Percentiles rank a stretch among this genome's conserved stretches.
These are phyloP conservation scores for Suillus subaureus DNA, from an alignment of 768 basidiomycete genomes.

Conservation along the genomic window DNA sequence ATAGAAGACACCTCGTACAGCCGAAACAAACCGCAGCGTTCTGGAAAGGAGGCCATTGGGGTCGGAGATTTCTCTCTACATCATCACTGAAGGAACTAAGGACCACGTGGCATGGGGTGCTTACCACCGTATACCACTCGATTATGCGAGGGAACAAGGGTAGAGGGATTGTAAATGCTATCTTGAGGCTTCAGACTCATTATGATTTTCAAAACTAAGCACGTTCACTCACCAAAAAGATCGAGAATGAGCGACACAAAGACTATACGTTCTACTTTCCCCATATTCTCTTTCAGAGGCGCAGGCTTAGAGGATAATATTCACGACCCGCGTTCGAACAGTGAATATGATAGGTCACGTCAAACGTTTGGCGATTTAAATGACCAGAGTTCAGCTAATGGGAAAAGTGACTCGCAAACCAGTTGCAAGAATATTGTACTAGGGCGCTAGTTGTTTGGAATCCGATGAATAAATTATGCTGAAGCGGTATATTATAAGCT, in stretches of 20 bases:
- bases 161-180: conserved; percentile 92
- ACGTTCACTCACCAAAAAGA: conserved; percentile 59
- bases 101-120: conserved; percentile 21
- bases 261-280: conserved; percentile 76
- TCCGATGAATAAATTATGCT: not conserved
- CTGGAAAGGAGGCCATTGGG: conserved; percentile 71
- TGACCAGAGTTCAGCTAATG: not conserved
- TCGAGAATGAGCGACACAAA: conserved; percentile 92
- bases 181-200: conserved; percentile 23
- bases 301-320: not conserved
- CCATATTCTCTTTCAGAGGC: conserved; percentile 41
- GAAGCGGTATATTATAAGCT: not conserved
- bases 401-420: not conserved
- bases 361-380: not conserved
- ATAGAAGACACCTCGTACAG: conserved; percentile 66
- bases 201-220: not conserved
- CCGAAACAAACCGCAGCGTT: conserved; percentile 69
- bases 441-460: not conserved
- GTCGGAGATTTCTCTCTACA: conserved; percentile 71
- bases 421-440: not conserved
- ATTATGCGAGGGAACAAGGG: conserved; percentile 98
- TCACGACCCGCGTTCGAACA: not conserved
- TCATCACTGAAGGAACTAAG: conserved; percentile 4
- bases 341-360: not conserved
- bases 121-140: conserved; percentile 83